Evolutionary conservation across 2,329 filamentous ascomycete genomes (phyloP).

Genomic region (Ceratocystis smalleyi): DNA sequence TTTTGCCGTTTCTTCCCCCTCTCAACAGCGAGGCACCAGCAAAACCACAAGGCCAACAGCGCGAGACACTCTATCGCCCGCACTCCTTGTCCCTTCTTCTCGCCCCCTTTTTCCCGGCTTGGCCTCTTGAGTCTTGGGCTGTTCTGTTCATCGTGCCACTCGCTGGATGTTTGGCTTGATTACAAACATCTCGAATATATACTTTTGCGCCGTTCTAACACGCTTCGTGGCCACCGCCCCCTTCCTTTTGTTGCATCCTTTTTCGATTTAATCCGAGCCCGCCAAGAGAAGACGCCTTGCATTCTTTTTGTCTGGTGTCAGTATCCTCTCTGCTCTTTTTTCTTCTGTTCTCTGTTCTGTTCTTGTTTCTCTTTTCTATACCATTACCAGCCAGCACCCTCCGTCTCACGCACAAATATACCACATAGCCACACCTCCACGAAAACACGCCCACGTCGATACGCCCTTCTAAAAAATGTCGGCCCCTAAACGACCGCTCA

Average conservation of each 20-base stretch:
- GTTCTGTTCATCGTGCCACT: neutral
- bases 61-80: no score
- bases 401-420: no score
- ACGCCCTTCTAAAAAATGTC: slow-evolving; percentile 24
- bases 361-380: neutral
- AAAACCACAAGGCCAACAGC: no score
- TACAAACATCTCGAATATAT: neutral
- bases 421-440: no score
- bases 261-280: no score
- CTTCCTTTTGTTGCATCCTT: no score
- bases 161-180: neutral
- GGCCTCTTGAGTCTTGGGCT: neutral
- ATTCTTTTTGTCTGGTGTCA: neutral
- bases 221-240: no score
- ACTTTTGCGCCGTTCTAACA: no score
- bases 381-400: no score
- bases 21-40: no score
- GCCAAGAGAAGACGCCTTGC: neutral
- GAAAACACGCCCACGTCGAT: no score
- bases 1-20: no score
- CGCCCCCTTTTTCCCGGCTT: neutral
- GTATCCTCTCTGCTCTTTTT: neutral
- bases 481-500: slow-evolving; percentile 35
- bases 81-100: neutral
- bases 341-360: neutral